phyloP scores from a whole-genome alignment of 1,139 yeast species.

The Diutina ranongensis region DNA sequence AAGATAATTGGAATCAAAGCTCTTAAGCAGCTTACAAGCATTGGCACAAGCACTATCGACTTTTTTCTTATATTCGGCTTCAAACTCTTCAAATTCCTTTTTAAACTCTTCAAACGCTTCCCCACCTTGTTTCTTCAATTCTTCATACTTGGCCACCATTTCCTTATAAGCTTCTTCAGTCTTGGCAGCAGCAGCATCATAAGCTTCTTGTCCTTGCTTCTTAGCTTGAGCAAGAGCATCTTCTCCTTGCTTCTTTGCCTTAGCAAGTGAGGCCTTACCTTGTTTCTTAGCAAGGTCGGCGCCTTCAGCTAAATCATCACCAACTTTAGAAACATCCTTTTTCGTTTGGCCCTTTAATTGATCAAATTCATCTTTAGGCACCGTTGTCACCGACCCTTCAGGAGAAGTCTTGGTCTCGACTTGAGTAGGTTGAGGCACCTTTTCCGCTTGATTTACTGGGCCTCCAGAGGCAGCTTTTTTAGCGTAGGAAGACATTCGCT shows the following conservation, averaged over 20 bases:
- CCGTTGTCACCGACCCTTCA: conserved; percentile 19
- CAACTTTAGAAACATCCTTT: conserved; percentile 8
- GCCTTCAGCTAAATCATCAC: not conserved
- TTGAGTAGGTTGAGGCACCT: conserved; percentile 18
- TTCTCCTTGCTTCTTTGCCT: conserved; percentile 16
- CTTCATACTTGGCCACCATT: conserved; percentile 31
- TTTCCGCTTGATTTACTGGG: conserved; percentile 15
- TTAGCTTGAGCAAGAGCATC: conserved; percentile 34
- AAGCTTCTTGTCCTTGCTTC: conserved; percentile 24
- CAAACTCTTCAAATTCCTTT: conserved; percentile 6
- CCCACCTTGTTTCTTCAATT: conserved; percentile 20
- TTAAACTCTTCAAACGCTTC: conserved; percentile 14
- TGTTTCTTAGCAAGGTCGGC: conserved; percentile 20
- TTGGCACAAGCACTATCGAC: not conserved
- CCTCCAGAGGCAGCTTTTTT: conserved; percentile 31
- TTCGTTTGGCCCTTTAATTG: conserved; percentile 17
- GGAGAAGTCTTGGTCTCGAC: conserved; percentile 16
- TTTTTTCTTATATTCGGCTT: not conserved
- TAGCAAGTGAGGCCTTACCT: conserved; percentile 24
- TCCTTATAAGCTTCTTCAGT: conserved; percentile 26
- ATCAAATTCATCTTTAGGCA: conserved; percentile 17
- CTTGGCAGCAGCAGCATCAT: conserved; percentile 24
- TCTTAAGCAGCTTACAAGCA: not conserved
- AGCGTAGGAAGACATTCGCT: conserved; percentile 18
- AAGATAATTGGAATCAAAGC: not conserved